Evolutionary conservation across 345 rosid genomes (phyloP).

Genomic region (Mallotus nudiflorus): DNA sequence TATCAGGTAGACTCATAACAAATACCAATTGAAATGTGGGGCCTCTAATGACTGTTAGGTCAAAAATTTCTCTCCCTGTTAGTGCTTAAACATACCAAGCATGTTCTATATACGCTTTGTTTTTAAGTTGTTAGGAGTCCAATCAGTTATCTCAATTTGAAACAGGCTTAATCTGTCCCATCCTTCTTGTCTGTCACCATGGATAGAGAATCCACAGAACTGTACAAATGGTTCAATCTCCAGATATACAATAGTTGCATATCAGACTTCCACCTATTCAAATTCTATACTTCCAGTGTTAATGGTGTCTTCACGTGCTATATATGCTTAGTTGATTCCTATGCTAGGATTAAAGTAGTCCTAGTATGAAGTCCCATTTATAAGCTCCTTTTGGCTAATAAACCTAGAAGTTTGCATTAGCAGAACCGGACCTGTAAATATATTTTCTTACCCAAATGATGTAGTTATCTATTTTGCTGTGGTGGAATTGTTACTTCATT

Average conservation of each 20-base stretch:
- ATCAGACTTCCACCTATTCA: neutral
- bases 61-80: neutral
- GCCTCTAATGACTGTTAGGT: neutral
- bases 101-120: too few relatives aligned
- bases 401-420: neutral
- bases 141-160: neutral
- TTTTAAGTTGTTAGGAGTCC: neutral
- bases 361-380: neutral
- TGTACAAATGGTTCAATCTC: neutral
- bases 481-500: neutral
- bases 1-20: too few relatives aligned
- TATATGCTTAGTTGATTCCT: neutral
- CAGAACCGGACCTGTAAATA: neutral
- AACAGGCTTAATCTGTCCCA: neutral
- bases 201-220: neutral
- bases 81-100: neutral
- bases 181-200: neutral
- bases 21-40: neutral
- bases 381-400: neutral
- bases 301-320: neutral
- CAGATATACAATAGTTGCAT: neutral
- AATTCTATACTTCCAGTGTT: neutral
- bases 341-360: neutral
- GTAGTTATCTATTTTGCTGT: neutral
- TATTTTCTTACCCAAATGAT: too few relatives aligned